phyloP scores from a whole-genome alignment of 2,329 filamentous ascomycete genomes.

The Xylariales sp. region DNA sequence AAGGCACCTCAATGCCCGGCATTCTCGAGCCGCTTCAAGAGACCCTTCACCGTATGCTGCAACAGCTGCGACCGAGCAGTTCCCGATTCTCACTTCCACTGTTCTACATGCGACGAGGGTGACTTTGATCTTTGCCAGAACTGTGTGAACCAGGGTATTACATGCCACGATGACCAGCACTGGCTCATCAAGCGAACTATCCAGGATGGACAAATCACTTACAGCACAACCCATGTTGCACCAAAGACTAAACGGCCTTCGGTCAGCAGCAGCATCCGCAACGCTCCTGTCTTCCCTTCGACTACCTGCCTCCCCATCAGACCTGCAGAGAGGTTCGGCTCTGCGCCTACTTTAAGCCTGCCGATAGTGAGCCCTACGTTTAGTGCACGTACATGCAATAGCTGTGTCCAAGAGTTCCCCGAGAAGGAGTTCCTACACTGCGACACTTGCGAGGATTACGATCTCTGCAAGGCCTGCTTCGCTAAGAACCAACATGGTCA shows the following conservation, averaged over 20 bases:
- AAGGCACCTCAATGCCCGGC: background rate
- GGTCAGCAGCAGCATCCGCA: conserved; percentile 14
- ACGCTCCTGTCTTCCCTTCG: background rate
- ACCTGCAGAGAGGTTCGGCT: conserved; percentile 6
- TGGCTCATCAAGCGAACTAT: conserved; percentile 93
- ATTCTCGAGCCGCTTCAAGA: conserved; percentile 15
- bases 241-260: conserved; percentile 49
- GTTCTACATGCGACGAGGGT: conserved; percentile 84
- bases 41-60: conserved; percentile 81
- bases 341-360: background rate
- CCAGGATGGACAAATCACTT: conserved; percentile 71
- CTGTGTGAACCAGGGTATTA: conserved; percentile 71
- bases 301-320: conserved; percentile 15
- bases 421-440: conserved; percentile 85
- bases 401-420: conserved; percentile 62
- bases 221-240: conserved; percentile 78
- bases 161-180: conserved; percentile 75
- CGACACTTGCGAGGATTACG: conserved; percentile 79
- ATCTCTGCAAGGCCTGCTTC: conserved; percentile 84
- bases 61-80: conserved; percentile 81
- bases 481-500: conserved; percentile 76
- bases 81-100: conserved; percentile 84
- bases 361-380: background rate
- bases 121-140: conserved; percentile 88
- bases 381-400: conserved; percentile 61